Conservation (phyloP, 805 yeast species). For the Ogataea kodamae region DNA sequence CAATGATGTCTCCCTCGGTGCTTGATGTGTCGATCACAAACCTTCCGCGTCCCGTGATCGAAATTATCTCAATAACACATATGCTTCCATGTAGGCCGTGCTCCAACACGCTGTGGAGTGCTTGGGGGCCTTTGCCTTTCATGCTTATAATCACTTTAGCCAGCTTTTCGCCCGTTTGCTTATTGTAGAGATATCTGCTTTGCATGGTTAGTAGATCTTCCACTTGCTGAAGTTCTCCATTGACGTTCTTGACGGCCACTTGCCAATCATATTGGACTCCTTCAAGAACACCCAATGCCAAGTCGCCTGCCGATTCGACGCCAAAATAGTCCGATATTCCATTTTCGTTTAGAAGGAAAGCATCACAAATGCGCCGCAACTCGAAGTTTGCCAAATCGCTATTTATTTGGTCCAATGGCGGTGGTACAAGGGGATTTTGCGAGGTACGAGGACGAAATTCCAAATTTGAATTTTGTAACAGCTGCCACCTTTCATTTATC, state of each 20-base stretch:
- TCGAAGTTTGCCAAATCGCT: slow-evolving; percentile 30
- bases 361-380: slow-evolving; percentile 29
- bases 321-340: slow-evolving; percentile 27
- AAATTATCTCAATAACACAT: slow-evolving; percentile 28
- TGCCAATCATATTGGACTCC: slow-evolving; percentile 28
- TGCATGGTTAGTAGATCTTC: slow-evolving; percentile 28
- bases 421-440: slow-evolving; percentile 14
- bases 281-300: slow-evolving; percentile 31
- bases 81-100: slow-evolving; percentile 26
- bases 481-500: slow-evolving; percentile 23
- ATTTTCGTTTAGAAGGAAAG: slow-evolving; percentile 31
- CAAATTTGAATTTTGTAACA: slow-evolving; percentile 25
- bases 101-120: slow-evolving; percentile 22
- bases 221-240: slow-evolving; percentile 22
- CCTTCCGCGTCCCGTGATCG: slow-evolving; percentile 17
- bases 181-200: slow-evolving; percentile 28
- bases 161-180: slow-evolving; percentile 21
- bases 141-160: slow-evolving; percentile 26
- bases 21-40: slow-evolving; percentile 29
- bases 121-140: slow-evolving; percentile 18
- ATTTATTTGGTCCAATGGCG: slow-evolving; percentile 29
- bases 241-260: slow-evolving; percentile 15
- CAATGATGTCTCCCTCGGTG: slow-evolving; percentile 24
- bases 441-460: slow-evolving; percentile 21
- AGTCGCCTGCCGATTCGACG: slow-evolving; percentile 19